Percentiles rank a stretch among this genome's conserved stretches.
Evolutionary conservation across 768 basidiomycete genomes (phyloP).

Genomic region (Psilocybe subaeruginosa): DNA sequence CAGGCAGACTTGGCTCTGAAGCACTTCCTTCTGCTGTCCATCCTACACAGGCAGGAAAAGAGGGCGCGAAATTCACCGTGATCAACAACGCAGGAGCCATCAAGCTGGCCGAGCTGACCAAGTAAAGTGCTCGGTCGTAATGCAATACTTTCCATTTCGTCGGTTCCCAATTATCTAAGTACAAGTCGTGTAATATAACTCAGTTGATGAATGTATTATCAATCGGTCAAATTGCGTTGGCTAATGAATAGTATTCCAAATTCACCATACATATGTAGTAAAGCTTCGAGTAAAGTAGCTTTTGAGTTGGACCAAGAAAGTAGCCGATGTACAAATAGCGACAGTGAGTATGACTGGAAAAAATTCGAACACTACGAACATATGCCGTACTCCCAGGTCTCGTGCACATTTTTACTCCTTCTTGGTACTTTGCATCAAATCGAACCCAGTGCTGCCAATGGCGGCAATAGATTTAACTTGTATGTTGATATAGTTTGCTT

Average conservation of each 20-base stretch:
- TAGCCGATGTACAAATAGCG: background rate
- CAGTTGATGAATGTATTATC: background rate
- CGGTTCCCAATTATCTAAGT: too few species aligned
- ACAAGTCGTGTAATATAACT: too few species aligned
- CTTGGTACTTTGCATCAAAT: too few species aligned
- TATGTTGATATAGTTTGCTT: too few species aligned
- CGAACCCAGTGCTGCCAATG: too few species aligned
- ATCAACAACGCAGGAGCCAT: slow-evolving; percentile 56
- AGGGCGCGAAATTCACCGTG: slow-evolving; percentile 50
- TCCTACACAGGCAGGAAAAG: slow-evolving; percentile 40
- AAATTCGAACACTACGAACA: too few species aligned
- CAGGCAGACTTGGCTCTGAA: slow-evolving; percentile 57
- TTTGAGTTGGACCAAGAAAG: background rate
- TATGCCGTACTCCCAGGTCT: too few species aligned
- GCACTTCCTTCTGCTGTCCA: slow-evolving; percentile 39
- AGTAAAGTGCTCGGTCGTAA: slow-evolving; percentile 6
- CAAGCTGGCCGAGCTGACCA: slow-evolving; percentile 37
- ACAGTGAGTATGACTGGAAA: background rate
- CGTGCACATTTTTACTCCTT: too few species aligned
- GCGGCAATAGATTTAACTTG: too few species aligned
- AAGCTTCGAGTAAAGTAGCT: background rate
- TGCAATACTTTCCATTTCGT: too few species aligned
- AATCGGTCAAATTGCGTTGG: background rate
- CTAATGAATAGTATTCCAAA: background rate
- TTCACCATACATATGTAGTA: background rate